Evolutionary conservation across 192 early-diverging fungal species (phyloP), one percentile per base, ranked within the genome.

Genomic region (Coemansia sp.): DNA sequence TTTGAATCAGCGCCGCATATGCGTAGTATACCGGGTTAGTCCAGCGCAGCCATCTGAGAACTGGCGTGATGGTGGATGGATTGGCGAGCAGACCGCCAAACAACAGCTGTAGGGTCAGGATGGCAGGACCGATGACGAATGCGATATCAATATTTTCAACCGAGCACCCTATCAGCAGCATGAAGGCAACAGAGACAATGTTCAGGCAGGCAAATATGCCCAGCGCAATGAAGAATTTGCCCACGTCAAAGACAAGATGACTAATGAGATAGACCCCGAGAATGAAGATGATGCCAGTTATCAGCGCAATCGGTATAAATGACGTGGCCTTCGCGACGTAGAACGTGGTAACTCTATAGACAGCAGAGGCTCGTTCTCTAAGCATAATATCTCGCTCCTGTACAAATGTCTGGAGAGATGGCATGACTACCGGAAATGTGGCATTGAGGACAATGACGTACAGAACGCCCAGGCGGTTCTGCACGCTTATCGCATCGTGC

Each of bases 261-360:
- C 68, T 74, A 51, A 82, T 73, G 49, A 76, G 74, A 53, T 77
- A 82, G 18, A 78, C 68, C 7, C 74, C 71, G 1, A 49, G 61
- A 3, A 70, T 66, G 30, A 82, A 78, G 7, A 82, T 64, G 14
- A 65, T 58, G 32, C 68, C 66, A 27, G 62, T 63, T 9, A 70
- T 32, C 16, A 82, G 63, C 19, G 74, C 67, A 22, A 82, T 56
- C 0, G 80, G 80, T 41, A 82, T 55, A 30, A 83, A 75, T 16
- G 83, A 79, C 5, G 87, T 70, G 38, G 85, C 69, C 65, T 88
- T 89, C 47, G 88, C 82, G 47, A 88, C 65, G 54, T 82, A 89
- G 44, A 82, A 88, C 38, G 87, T 68, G 14, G 82, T 82, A 22
- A 84, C 70, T 12, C 90, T 68, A 76, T 89, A 92, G 12, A 83